Evolutionary conservation across 2,329 filamentous ascomycete species (phyloP).

Genomic region (Cercospora sojina): DNA sequence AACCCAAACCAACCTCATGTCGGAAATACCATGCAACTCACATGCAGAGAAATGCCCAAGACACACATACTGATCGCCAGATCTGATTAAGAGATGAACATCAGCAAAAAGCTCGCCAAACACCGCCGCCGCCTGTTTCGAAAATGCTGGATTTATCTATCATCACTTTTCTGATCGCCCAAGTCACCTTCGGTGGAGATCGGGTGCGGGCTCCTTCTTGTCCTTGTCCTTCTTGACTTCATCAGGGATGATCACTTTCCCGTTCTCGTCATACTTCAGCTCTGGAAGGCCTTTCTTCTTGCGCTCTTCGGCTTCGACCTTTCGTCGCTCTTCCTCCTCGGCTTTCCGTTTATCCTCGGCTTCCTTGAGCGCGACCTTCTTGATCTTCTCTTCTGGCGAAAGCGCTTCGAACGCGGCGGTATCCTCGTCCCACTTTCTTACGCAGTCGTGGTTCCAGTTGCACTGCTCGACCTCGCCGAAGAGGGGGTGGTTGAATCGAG

Average conservation of each 20-base stretch:
- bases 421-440: slow-evolving; percentile 64
- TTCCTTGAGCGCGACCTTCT: slow-evolving; percentile 40
- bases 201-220: slow-evolving; percentile 10
- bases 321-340: slow-evolving; percentile 26
- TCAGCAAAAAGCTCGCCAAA: background rate
- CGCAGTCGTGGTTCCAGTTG: slow-evolving; percentile 67
- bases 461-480: slow-evolving; percentile 70
- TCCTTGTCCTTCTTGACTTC: slow-evolving; percentile 6
- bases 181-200: slow-evolving; percentile 12
- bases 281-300: slow-evolving; percentile 21
- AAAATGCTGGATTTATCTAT: slow-evolving; percentile 5
- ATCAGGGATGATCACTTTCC: slow-evolving; percentile 10
- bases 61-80: background rate
- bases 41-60: slow-evolving; percentile 3
- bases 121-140: background rate
- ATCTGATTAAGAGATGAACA: slow-evolving; percentile 4
- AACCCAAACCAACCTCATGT: background rate
- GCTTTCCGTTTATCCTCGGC: slow-evolving; percentile 26
- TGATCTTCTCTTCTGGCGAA: slow-evolving; percentile 59
- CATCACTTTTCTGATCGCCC: slow-evolving; percentile 3
- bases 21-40: background rate
- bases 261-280: slow-evolving; percentile 15
- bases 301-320: slow-evolving; percentile 25
- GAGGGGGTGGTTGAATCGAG: slow-evolving; percentile 65
- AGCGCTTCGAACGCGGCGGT: slow-evolving; percentile 60